These are phyloP conservation scores for Saturnispora saitoi DNA, from an alignment of 805 yeast genomes.

Conservation along the genomic window DNA sequence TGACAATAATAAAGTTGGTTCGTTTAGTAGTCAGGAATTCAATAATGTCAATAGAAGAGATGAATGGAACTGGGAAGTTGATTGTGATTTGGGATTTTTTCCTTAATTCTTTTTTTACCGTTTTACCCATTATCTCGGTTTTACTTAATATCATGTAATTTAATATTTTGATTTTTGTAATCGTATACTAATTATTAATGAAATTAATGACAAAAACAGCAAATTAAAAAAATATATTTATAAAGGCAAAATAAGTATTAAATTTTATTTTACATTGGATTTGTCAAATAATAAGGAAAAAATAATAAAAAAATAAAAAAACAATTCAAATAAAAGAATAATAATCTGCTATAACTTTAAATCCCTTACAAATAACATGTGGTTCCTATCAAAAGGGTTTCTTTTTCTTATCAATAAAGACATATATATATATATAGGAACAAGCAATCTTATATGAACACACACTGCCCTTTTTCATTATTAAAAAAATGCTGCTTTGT, in stretches of 20 bases:
- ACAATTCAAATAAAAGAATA: constrained; percentile 3
- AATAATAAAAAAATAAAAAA: constrained; percentile 1
- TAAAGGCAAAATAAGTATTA: too few relatives aligned
- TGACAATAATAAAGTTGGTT: not conserved
- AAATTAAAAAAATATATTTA: too few relatives aligned
- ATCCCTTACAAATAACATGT: not conserved
- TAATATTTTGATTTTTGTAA: not conserved
- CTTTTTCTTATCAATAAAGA: not conserved
- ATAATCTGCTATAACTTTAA: not conserved
- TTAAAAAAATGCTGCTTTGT: not conserved
- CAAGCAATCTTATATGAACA: not conserved
- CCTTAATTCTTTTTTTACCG: not conserved
- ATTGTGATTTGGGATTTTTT: constrained; percentile 7
- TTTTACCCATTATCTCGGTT: too few relatives aligned
- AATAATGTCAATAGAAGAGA: not conserved
- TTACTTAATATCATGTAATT: not conserved
- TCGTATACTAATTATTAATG: too few relatives aligned
- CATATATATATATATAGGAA: not conserved
- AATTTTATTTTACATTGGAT: too few relatives aligned
- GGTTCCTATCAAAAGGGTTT: not conserved
- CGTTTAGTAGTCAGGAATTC: not conserved
- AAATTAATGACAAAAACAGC: too few relatives aligned
- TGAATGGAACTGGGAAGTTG: not conserved
- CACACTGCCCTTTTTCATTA: not conserved
- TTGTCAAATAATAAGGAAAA: too few relatives aligned